These are phyloP conservation scores for Cymbopogon citratus DNA, from an alignment of 176 grass and related monocot genomes.

Conservation along the genomic window DNA sequence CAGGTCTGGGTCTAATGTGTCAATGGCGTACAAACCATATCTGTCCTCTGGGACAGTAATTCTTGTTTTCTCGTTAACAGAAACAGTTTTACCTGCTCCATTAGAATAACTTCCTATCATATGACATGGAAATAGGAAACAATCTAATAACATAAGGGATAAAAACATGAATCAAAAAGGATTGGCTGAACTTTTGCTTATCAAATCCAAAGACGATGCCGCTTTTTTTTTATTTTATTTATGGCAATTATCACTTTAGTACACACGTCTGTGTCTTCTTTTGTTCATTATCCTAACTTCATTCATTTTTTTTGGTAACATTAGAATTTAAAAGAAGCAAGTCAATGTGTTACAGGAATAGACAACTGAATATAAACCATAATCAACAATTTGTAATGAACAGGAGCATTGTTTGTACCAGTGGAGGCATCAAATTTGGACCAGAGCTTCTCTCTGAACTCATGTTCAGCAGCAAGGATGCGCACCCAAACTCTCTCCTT, in stretches of 20 bases:
- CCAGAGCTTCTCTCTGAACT: constrained; percentile 77
- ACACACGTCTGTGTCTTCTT: background rate
- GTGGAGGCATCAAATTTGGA: constrained; percentile 77
- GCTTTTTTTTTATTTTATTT: background rate
- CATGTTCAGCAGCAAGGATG: constrained; percentile 78
- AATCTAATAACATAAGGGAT: background rate
- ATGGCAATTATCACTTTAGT: background rate
- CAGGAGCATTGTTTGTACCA: constrained; percentile 25
- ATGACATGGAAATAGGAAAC: background rate
- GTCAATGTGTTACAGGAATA: background rate
- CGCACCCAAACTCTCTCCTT: constrained; percentile 88
- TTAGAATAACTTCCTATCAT: constrained; percentile 20
- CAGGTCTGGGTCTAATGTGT: constrained; percentile 79
- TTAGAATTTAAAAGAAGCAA: background rate
- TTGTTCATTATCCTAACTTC: background rate
- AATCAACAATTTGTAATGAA: background rate
- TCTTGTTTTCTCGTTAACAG: constrained; percentile 63
- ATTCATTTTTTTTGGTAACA: background rate
- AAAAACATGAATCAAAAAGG: background rate
- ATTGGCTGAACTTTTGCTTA: too few relatives aligned
- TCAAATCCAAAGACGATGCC: too few relatives aligned
- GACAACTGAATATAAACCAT: background rate
- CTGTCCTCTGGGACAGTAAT: constrained; percentile 80
- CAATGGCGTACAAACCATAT: constrained; percentile 91
- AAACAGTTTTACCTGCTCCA: constrained; percentile 79